These are phyloP conservation scores for Penicillium cosmopolitanum DNA, from an alignment of 495 filamentous ascomycete species.

Conservation along the genomic window DNA sequence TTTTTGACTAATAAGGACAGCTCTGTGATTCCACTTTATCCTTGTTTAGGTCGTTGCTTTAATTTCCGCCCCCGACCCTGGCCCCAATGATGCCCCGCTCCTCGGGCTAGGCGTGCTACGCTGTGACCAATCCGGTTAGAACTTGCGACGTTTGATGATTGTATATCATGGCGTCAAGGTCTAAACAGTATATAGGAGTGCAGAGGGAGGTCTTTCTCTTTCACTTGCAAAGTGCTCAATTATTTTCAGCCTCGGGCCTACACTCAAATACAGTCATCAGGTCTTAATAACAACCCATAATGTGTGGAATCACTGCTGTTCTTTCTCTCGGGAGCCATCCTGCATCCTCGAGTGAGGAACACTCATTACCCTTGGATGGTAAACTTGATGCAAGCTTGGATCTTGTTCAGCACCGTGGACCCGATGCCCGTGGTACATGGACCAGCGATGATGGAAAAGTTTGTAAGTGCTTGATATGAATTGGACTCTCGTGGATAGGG, in stretches of 20 bases:
- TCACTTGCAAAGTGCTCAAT: not conserved
- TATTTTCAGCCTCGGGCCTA: not conserved
- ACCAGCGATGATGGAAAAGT: not conserved
- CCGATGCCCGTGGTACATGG: not conserved
- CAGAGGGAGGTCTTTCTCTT: too few species aligned
- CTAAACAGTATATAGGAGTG: too few species aligned
- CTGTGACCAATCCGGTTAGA: too few species aligned
- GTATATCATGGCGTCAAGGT: too few species aligned
- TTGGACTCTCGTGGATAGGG: not conserved
- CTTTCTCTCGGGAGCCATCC: not conserved
- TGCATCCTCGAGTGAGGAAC: not conserved
- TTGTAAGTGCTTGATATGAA: not conserved
- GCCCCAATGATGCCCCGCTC: too few species aligned
- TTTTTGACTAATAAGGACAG: too few species aligned
- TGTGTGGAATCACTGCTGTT: not conserved
- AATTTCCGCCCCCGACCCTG: too few species aligned
- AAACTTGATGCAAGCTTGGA: not conserved
- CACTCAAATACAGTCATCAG: not conserved
- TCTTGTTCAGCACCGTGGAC: not conserved
- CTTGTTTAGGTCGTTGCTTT: too few species aligned
- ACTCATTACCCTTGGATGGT: not conserved
- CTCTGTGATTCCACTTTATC: too few species aligned
- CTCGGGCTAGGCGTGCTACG: too few species aligned
- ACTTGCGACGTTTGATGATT: too few species aligned
- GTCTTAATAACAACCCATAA: not conserved